Evolutionary conservation across 2,329 filamentous ascomycete species (phyloP), one percentile per base, ranked within the genome.

Genomic region (Lachnellula arida): DNA sequence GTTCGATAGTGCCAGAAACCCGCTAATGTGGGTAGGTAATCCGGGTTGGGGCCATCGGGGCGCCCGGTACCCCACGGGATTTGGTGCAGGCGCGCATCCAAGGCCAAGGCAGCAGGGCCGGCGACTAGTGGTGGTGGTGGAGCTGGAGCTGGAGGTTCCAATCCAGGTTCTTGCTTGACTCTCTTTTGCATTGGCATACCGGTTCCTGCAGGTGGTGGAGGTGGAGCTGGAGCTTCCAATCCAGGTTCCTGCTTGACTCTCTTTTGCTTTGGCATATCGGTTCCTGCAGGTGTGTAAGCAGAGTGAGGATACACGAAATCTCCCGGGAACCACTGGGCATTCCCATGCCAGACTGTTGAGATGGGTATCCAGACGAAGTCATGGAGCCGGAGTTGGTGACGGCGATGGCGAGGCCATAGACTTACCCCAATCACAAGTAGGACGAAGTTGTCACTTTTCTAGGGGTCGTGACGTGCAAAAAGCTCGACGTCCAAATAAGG

Each of bases 291-390:
- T 43, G n/a, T 44, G 46, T 42, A 23, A 34, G 43, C 23, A 25
- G 34, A 34, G 35, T 35, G 14, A 23, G 49, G 35, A 49, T 55
- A 58, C 39, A 40, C 37, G 42, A 54, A 58, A 39, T 35, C 17
- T 15, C 46, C n/a, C 42, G 11, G n/a, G 22, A 5, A 46, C 40
- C 28, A 48, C 37, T 12, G 23, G 43, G 35, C 22, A 22, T 4
- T 2, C 22, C 28, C 15, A 40, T 23, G n/a, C 19, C 42, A 9
- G 19, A 19, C 19, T 17, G n/a, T 23, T 44, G 42, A 9, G 11
- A 19, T 12, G 19, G 19, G 4, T 17, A 43, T 43, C 23, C n/a
- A 23, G 23, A 17, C 7, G 39, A 46, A 23, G 11, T 59, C 14
- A 65, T 55, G 28, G 28, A 32, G 28, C 28, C 28, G 22, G 22